These are phyloP conservation scores for Butyriboletus appendiculatus DNA, from an alignment of 1,284 basidiomycete species.

Conservation along the genomic window DNA sequence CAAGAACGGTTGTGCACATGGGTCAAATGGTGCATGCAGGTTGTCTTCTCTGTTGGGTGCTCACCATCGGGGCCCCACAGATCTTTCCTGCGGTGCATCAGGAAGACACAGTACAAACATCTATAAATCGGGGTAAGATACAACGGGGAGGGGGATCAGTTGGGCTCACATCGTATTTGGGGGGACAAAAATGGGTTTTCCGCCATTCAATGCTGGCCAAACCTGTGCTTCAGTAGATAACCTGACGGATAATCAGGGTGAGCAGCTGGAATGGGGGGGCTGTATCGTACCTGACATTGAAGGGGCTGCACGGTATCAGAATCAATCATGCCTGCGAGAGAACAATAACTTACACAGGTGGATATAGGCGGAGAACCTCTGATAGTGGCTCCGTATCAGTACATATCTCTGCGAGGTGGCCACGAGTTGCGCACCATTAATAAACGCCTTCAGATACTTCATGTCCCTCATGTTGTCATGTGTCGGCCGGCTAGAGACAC, in stretches of 20 bases:
- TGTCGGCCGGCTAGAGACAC: slow-evolving; percentile 43
- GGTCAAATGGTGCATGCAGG: no score
- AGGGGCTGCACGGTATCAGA: slow-evolving; percentile 39
- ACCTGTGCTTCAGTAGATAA: slow-evolving; percentile 26
- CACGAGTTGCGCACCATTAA: slow-evolving; percentile 47
- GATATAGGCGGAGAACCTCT: slow-evolving; percentile 63
- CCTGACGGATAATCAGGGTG: slow-evolving; percentile 24
- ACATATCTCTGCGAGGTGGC: background rate
- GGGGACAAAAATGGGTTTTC: slow-evolving; percentile 25
- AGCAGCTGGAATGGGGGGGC: background rate
- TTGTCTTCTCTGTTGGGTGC: background rate
- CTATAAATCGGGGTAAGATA: slow-evolving; percentile 15
- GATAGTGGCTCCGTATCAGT: slow-evolving; percentile 4
- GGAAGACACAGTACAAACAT: slow-evolving; percentile 31
- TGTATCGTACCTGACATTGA: slow-evolving; percentile 43
- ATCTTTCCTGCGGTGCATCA: slow-evolving; percentile 40
- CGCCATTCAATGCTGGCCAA: slow-evolving; percentile 24
- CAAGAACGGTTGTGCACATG: background rate
- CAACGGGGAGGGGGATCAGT: background rate
- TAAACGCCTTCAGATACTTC: slow-evolving; percentile 58
- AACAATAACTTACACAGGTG: slow-evolving; percentile 48
- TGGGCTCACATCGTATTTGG: slow-evolving; percentile 18
- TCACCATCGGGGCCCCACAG: slow-evolving; percentile 40
- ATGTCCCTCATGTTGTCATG: slow-evolving; percentile 54
- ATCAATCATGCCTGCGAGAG: background rate